Evolutionary conservation across 2,329 filamentous ascomycete species (phyloP), one percentile per base, ranked within the genome.

Genomic region (Alternaria sp.): DNA sequence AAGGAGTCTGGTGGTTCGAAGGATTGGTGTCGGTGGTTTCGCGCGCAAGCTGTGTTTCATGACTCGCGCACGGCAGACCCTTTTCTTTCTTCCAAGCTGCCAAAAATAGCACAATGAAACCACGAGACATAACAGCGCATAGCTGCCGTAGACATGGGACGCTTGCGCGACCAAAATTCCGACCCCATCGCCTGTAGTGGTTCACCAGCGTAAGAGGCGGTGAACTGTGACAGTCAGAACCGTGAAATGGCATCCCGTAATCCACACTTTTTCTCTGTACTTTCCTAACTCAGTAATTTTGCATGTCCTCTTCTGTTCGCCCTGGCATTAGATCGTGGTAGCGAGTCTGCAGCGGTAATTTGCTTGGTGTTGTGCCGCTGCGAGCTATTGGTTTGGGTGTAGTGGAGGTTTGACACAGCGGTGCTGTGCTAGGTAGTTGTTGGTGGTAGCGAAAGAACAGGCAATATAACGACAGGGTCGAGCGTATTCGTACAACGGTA

Each of bases 201-300:
- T 34, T 53, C 40, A 45, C 39, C 29, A 28, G 51, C 40, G 51
- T 45, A 34, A 53, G 51, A 45, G 51, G 51, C 51, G 51, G 51
- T 53, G 28, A 51, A 51, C 31, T 42, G 49, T 33, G 28, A 46
- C 41, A 24, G 3, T 51, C 45, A 2, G 51, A 55, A 58, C 51
- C 56, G 51, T 55, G 44, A 40, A 54, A 53, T 45, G 37, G 21
- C 26, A 24, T 28, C 11, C 56, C 29, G 45, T 13, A 58, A 58
- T 58, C 56, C 51, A 58, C 56, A 23, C 45, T 50, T 58, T 58
- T 58, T 40, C 31, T 26, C 29, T 44, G 8, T 46, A 34, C 40
- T 55, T 58, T 49, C 56, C 56, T 21, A 45, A 55, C 45, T 23
- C 33, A 45, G 56, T 39, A 58, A 55, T 21, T 34, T 29, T 33